Evolutionary conservation across 768 basidiomycete genomes (phyloP).

Genomic region (Naganishia antarctica): DNA sequence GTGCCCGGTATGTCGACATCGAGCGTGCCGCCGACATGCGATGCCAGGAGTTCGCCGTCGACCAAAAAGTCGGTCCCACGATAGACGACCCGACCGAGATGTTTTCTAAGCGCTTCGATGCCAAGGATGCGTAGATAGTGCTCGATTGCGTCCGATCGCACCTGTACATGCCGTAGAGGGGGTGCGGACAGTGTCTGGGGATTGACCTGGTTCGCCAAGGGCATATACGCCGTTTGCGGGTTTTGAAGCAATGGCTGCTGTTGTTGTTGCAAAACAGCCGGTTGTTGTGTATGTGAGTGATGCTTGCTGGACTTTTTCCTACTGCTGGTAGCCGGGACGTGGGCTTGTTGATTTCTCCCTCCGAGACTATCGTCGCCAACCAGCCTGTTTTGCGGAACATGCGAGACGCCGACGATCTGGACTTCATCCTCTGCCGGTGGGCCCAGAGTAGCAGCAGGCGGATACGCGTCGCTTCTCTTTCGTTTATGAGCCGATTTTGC

Average conservation of each 20-base stretch:
- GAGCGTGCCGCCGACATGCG: constrained; percentile 34
- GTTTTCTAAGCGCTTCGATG: constrained; percentile 30
- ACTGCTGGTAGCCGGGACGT: neutral
- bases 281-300: constrained; percentile 22
- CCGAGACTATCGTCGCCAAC: constrained; percentile 12
- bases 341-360: constrained; percentile 20
- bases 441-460: neutral
- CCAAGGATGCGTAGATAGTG: constrained; percentile 35
- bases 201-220: constrained; percentile 21
- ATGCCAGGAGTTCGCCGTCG: constrained; percentile 22
- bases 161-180: constrained; percentile 32
- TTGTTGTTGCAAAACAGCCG: constrained; percentile 34
- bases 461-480: constrained; percentile 23
- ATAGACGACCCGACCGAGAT: constrained; percentile 33
- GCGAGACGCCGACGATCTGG: constrained; percentile 11
- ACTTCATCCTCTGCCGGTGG: neutral
- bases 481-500: constrained; percentile 23
- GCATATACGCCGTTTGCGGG: constrained; percentile 27
- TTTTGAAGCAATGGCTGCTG: constrained; percentile 35
- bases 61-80: constrained; percentile 35
- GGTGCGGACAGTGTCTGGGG: constrained; percentile 30
- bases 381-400: neutral
- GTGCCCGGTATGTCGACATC: constrained; percentile 35
- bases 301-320: constrained; percentile 26
- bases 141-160: constrained; percentile 37